Evolutionary conservation across 352 stramenopile species (phyloP).

Genomic region (Pythium chondricola): DNA sequence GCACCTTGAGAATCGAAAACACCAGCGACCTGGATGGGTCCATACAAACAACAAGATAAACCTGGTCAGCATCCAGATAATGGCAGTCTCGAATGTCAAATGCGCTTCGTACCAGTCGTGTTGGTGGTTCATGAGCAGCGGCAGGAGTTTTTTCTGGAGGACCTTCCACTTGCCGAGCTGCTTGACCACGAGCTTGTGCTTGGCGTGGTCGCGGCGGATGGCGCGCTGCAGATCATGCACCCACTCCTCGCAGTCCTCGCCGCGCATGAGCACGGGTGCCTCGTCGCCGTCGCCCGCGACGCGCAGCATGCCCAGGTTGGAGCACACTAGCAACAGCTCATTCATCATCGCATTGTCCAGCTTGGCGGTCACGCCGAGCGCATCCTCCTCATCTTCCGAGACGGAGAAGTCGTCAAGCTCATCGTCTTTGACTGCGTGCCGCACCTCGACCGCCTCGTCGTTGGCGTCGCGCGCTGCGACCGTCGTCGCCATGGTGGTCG

Average conservation of each 20-base stretch:
- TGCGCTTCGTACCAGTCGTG: too few relatives aligned
- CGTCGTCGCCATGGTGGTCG: background rate
- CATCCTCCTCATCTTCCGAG: constrained; percentile 40
- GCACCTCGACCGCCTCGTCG: constrained; percentile 15
- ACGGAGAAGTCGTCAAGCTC: constrained; percentile 57
- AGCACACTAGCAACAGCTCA: constrained; percentile 84
- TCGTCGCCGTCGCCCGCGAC: constrained; percentile 43
- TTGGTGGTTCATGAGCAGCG: constrained; percentile 81
- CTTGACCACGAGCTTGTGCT: constrained; percentile 75
- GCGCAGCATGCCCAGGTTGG: constrained; percentile 78
- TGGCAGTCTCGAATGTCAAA: too few relatives aligned
- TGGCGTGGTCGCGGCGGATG: constrained; percentile 75
- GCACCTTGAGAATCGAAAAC: constrained; percentile 86
- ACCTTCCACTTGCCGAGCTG: constrained; percentile 85
- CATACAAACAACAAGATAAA: too few relatives aligned
- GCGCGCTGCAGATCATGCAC: constrained; percentile 83
- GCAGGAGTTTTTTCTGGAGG: constrained; percentile 84
- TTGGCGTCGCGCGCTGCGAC: background rate
- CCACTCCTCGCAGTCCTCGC: constrained; percentile 80
- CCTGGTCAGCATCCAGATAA: too few relatives aligned
- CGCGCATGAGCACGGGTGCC: constrained; percentile 63
- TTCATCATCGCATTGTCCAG: constrained; percentile 83
- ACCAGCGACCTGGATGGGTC: too few relatives aligned
- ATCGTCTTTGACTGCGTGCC: constrained; percentile 16
- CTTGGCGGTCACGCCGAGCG: constrained; percentile 15